Percentiles rank a stretch among this genome's conserved stretches.
Conservation (phyloP, 2,329 filamentous ascomycete genomes). For the Zymoseptoria brevis region DNA sequence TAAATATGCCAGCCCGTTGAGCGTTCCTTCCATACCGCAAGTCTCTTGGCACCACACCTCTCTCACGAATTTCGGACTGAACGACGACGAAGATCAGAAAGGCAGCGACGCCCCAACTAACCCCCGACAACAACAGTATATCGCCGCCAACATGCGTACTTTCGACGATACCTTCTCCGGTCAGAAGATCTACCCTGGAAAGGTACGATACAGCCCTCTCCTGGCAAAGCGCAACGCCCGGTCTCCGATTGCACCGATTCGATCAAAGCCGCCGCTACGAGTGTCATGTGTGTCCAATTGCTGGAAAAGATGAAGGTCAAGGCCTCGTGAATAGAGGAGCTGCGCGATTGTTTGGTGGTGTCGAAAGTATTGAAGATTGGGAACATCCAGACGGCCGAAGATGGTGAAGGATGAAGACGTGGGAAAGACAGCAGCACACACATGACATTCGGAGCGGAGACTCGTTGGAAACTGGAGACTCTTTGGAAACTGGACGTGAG, state of each 20-base stretch:
- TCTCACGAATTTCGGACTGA: background rate
- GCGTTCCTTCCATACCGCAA: background rate
- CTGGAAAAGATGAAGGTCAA: background rate
- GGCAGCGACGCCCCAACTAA: background rate
- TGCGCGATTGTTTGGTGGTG: background rate
- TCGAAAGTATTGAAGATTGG: background rate
- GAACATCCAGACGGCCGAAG: background rate
- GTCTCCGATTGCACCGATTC: background rate
- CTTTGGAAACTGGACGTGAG: background rate
- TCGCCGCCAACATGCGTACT: slow-evolving; percentile 57
- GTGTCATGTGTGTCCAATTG: background rate
- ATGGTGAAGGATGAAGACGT: background rate
- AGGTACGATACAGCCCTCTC: slow-evolving; percentile 44
- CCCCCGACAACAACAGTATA: slow-evolving; percentile 1
- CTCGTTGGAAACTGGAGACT: background rate
- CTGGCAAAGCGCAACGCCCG: background rate
- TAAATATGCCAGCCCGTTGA: background rate
- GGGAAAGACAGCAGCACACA: background rate
- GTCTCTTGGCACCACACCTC: background rate
- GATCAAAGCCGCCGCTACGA: background rate
- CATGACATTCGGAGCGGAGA: background rate
- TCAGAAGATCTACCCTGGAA: slow-evolving; percentile 72
- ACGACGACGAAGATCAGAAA: background rate
- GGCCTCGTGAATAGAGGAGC: background rate
- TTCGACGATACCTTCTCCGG: slow-evolving; percentile 74